Evolutionary conservation across 2,329 filamentous ascomycete species (phyloP).

Genomic region (Rhynchosporium agropyri): DNA sequence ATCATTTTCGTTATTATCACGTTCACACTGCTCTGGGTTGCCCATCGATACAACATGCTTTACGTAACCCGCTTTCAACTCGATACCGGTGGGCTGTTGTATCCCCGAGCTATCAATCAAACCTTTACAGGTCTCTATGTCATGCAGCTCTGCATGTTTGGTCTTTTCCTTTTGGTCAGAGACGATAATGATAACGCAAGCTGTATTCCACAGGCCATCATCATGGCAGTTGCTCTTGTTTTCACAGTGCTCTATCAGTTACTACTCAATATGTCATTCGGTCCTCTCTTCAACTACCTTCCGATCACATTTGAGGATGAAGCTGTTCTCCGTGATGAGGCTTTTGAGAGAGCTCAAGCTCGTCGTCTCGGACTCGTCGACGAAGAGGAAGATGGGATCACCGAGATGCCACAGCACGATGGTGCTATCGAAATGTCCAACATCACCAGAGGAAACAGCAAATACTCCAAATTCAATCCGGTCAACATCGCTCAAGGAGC

Average conservation of each 20-base stretch:
- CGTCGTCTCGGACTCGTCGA: constrained; percentile 65
- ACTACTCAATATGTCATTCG: constrained; percentile 80
- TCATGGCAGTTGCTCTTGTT: constrained; percentile 76
- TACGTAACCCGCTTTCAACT: constrained; percentile 89
- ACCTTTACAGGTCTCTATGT: constrained; percentile 94
- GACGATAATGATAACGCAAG: constrained; percentile 56
- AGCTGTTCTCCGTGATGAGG: constrained; percentile 85
- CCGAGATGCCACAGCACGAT: constrained; percentile 28
- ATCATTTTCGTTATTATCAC: constrained; percentile 92
- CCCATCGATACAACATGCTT: constrained; percentile 94
- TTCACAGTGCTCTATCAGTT: constrained; percentile 79
- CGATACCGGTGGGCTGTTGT: constrained; percentile 91
- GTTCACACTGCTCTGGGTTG: constrained; percentile 88
- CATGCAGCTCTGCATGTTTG: constrained; percentile 88
- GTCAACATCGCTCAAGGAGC: constrained; percentile 37
- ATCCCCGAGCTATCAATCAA: constrained; percentile 91
- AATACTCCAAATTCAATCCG: constrained; percentile 38
- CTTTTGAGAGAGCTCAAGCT: constrained; percentile 79
- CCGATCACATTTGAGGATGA: constrained; percentile 97
- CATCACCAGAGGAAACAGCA: constrained; percentile 34
- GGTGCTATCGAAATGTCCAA: constrained; percentile 52
- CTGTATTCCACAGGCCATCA: constrained; percentile 76
- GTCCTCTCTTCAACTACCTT: constrained; percentile 82
- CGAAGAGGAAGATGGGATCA: constrained; percentile 51
- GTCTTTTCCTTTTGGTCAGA: constrained; percentile 79